Base-by-base conservation (phyloP, 805 yeast species). In the Candida succiphila region DNA sequence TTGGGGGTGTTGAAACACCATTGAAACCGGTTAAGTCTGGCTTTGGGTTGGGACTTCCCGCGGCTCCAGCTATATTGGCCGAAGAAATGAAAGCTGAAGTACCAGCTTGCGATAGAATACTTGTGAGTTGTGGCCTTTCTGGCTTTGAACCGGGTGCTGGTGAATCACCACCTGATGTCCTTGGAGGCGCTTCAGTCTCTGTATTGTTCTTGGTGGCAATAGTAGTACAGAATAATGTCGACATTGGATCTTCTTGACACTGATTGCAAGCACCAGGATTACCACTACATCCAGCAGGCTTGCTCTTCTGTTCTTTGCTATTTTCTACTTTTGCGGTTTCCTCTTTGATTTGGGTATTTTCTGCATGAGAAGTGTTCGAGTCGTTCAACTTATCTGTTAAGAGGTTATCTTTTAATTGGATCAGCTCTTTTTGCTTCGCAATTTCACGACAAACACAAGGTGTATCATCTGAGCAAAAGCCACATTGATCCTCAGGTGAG, bases 381-480 rank as follows among this genome's bases (percentile, higher is more conserved):
- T 36, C 38, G 22, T 40, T 44, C 7, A 48, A 25, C 30, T 46
- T 41, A 20, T 37, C 37, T 7, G 52, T 46, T 14, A 48, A 35
- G 26, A 45, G 25, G 12, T 15, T 38, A 24, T 47, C 51, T 20
- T 43, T 46, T 27, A 40, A 29, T 23, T 45, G 49, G 3, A 43
- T 43, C 32, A 48, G 27, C 25, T 46, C 45, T 32, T 48, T 70
- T 46, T 68, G 75, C 43, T 65, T 63, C 3, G 75, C 78, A 14
- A 74, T 82, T 44, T 86, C 96, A 19, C 89, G 73, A 53, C 96
- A 89, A 2, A 89, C 82, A 58, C 97, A 89, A 2, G 95, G 88
- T 0, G 94, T 78, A 44, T 78, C 92, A 44, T 84, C 95, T 0
- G 94, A 75, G 51, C 97, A 89, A 56, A 89, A 88, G 0, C 97